Conservation (phyloP, 345 rosid genomes). For the Psidium guajava region DNA sequence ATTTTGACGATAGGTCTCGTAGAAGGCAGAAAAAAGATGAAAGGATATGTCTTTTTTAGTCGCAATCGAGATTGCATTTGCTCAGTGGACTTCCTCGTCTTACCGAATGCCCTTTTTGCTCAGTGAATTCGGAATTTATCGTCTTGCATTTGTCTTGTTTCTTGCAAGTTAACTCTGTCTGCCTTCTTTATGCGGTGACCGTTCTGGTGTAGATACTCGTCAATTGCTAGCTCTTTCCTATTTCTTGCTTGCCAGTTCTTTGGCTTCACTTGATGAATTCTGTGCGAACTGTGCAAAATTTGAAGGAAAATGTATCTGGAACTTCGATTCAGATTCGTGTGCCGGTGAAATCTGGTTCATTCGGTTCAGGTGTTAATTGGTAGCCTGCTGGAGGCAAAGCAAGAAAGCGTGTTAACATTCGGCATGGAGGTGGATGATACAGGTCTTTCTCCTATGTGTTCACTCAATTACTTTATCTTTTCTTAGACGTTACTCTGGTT, state of each 20-base stretch:
- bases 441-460: neutral
- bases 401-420: neutral
- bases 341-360: neutral
- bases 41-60: neutral
- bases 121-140: neutral
- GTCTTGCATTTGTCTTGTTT: neutral
- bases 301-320: neutral
- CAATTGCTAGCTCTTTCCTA: neutral
- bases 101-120: neutral
- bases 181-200: neutral
- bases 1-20: neutral
- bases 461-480: neutral
- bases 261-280: neutral
- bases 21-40: neutral
- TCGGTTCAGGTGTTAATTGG: neutral
- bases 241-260: neutral
- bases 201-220: neutral
- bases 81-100: neutral
- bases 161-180: neutral
- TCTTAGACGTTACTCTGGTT: neutral
- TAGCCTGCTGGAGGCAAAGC: neutral
- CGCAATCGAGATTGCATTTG: neutral
- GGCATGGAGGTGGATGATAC: conserved; percentile 5
- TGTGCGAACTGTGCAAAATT: neutral
- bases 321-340: neutral